These are phyloP conservation scores for Suillus weaverae DNA, from an alignment of 768 basidiomycete species.

Conservation along the genomic window DNA sequence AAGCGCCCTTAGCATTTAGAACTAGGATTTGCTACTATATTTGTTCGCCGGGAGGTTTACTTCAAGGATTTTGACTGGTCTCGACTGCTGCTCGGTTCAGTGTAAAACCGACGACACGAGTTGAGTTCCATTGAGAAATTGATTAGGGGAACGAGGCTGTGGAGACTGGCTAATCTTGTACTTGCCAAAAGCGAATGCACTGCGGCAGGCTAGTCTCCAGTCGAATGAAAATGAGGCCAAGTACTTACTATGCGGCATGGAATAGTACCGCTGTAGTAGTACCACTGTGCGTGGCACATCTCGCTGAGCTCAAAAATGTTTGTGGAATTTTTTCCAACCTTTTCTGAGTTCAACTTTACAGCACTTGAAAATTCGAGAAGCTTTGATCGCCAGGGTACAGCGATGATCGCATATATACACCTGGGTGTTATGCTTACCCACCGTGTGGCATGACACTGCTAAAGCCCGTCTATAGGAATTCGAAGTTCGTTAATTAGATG, in stretches of 20 bases:
- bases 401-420: background rate
- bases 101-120: background rate
- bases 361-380: background rate
- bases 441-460: background rate
- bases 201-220: background rate
- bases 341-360: background rate
- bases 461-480: no score
- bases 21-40: background rate
- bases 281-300: background rate
- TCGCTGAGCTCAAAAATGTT: constrained; percentile 1
- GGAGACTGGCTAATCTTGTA: background rate
- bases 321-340: background rate
- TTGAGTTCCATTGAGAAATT: background rate
- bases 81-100: background rate
- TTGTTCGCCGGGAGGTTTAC: background rate
- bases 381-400: constrained; percentile 1
- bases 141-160: background rate
- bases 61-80: background rate
- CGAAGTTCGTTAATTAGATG: no score
- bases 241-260: no score
- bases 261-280: background rate
- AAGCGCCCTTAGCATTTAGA: background rate
- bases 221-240: no score
- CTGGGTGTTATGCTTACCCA: background rate
- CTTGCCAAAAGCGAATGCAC: background rate